phyloP scores from a whole-genome alignment of 163 green algal species.

The Volvox carteri region DNA sequence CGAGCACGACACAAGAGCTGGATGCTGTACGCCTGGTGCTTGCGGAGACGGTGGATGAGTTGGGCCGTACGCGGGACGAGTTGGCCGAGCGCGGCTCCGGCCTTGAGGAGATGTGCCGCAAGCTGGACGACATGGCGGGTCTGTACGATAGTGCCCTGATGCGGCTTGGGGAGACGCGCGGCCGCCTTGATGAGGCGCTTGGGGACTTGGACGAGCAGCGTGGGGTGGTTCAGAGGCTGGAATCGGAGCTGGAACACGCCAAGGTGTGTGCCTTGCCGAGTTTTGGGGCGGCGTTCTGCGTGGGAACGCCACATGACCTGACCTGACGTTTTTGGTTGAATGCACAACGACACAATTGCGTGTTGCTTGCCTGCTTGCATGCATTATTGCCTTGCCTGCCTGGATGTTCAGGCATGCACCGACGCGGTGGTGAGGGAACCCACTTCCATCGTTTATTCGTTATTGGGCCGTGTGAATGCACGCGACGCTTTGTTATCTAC shows the following conservation, averaged over 20 bases:
- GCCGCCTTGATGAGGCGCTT: slow-evolving; percentile 38
- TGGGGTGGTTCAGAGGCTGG: not conserved
- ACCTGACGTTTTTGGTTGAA: too few species aligned
- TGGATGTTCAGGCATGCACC: too few species aligned
- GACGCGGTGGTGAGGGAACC: too few species aligned
- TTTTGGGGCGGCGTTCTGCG: too few species aligned
- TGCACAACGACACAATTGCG: too few species aligned
- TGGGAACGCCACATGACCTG: too few species aligned
- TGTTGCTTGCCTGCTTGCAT: too few species aligned
- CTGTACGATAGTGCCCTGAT: not conserved
- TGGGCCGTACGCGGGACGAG: not conserved
- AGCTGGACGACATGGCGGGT: slow-evolving; percentile 29
- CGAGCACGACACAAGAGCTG: not conserved
- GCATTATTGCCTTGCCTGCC: too few species aligned
- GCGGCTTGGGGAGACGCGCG: slow-evolving; percentile 7
- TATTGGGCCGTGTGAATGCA: too few species aligned
- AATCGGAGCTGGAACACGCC: not conserved
- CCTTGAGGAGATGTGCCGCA: not conserved
- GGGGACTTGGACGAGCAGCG: slow-evolving; percentile 5
- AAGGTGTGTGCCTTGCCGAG: too few species aligned
- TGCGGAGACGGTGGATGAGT: not conserved
- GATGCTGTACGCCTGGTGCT: not conserved
- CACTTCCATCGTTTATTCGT: too few species aligned
- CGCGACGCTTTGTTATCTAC: too few species aligned
- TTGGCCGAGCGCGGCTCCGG: not conserved